Percentiles rank a stretch among this genome's conserved stretches.
phyloP scores from a whole-genome alignment of 768 basidiomycete genomes.

The Rossbeevera mucosa region DNA sequence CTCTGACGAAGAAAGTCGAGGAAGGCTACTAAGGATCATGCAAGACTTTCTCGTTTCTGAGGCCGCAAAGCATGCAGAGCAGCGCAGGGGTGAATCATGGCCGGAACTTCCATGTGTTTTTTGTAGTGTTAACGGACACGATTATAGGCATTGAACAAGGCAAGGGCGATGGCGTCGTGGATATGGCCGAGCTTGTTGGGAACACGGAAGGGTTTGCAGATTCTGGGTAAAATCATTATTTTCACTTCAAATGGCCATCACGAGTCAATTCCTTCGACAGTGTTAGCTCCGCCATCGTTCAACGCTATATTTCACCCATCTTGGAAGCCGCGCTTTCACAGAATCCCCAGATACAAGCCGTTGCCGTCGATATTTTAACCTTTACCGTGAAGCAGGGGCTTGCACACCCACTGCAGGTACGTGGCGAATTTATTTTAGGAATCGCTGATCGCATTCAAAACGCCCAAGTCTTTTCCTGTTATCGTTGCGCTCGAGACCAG shows the following conservation, averaged over 20 bases:
- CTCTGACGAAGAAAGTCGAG: constrained; percentile 63
- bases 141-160: constrained; percentile 17
- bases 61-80: constrained; percentile 67
- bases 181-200: constrained; percentile 93
- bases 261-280: background rate
- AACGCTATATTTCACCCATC: constrained; percentile 83
- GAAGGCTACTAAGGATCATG: constrained; percentile 77
- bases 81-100: constrained; percentile 60
- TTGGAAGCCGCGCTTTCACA: constrained; percentile 75
- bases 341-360: constrained; percentile 64
- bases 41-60: constrained; percentile 89
- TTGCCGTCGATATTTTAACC: constrained; percentile 85
- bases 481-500: constrained; percentile 94
- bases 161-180: constrained; percentile 45
- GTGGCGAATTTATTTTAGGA: constrained; percentile 14
- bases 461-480: constrained; percentile 75
- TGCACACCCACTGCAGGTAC: constrained; percentile 87
- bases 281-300: constrained; percentile 50
- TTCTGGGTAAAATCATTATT: constrained; percentile 65
- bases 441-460: background rate
- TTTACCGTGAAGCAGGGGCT: constrained; percentile 95
- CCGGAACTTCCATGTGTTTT: background rate
- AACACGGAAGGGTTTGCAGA: constrained; percentile 96
- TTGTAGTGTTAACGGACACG: background rate
- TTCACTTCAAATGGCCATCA: background rate